phyloP scores from a whole-genome alignment of 202 grass and related monocot genomes.

The Brachypodium distachyon region DNA sequence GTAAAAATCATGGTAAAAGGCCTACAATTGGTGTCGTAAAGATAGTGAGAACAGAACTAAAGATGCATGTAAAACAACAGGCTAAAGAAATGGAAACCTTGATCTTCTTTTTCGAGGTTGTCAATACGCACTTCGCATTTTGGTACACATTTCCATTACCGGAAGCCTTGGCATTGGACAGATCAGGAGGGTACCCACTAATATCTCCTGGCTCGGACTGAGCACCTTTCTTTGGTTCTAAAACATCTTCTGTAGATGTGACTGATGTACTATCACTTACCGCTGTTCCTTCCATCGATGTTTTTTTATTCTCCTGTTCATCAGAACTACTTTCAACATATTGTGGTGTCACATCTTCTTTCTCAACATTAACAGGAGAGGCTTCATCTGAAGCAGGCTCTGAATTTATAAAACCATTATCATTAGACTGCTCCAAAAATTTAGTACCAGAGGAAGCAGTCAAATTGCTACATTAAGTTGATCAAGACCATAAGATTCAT shows the following conservation, averaged over 20 bases:
- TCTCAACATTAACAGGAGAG: neutral
- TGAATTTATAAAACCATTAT: conserved; percentile 8
- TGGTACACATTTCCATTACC: conserved; percentile 24
- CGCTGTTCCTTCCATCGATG: neutral
- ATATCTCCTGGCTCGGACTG: conserved; percentile 26
- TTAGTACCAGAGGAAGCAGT: neutral
- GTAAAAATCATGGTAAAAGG: neutral
- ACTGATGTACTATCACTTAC: conserved; percentile 29
- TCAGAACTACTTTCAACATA: neutral
- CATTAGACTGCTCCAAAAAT: neutral
- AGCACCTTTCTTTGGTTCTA: conserved; percentile 4
- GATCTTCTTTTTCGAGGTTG: conserved; percentile 6
- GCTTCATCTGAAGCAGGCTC: conserved; percentile 3
- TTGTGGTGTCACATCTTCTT: neutral
- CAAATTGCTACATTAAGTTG: neutral
- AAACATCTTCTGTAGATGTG: conserved; percentile 24
- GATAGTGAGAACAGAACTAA: neutral
- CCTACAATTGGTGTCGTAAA: neutral
- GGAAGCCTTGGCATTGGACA: conserved; percentile 2
- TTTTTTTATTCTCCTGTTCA: conserved; percentile 21
- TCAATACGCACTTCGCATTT: conserved; percentile 12
- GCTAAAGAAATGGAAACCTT: neutral
- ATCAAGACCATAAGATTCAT: neutral
- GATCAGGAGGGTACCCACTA: conserved; percentile 3
- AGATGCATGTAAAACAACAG: neutral